Percentiles rank a stretch among this genome's conserved stretches.
These are phyloP conservation scores for Arctostaphylos glauca DNA, from an alignment of 148 eudicot species.

Conservation along the genomic window DNA sequence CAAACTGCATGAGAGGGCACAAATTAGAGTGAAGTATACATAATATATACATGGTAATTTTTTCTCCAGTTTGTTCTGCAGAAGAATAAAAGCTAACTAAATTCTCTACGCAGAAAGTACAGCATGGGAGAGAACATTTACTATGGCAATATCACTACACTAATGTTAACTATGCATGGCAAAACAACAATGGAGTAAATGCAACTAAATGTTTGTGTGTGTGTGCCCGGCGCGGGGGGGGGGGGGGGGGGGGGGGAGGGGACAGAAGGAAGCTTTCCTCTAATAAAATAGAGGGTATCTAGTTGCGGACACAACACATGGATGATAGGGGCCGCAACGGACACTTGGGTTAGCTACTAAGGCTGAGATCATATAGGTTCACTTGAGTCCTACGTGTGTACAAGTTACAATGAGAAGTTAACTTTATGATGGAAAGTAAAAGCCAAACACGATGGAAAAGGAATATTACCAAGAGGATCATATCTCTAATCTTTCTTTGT, in stretches of 20 bases:
- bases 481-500: too few relatives aligned
- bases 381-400: not conserved
- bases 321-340: not conserved
- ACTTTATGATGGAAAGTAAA: too few relatives aligned
- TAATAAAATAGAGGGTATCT: not conserved
- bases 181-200: not conserved
- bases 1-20: conserved; percentile 49
- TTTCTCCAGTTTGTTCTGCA: not conserved
- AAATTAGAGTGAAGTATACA: not conserved
- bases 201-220: too few relatives aligned
- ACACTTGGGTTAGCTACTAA: not conserved
- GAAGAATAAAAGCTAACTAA: not conserved
- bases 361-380: not conserved
- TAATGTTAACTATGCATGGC: not conserved
- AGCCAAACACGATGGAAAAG: too few relatives aligned
- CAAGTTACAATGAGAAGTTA: too few relatives aligned
- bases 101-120: not conserved
- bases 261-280: not conserved
- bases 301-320: not conserved
- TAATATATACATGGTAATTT: not conserved
- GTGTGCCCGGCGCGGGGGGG: too few relatives aligned
- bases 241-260: too few relatives aligned
- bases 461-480: too few relatives aligned
- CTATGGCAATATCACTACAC: not conserved
- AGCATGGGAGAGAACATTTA: not conserved